Evolutionary conservation across 108 stramenopile species (phyloP).

Genomic region (Cyclotella choctawhatcheeana): DNA sequence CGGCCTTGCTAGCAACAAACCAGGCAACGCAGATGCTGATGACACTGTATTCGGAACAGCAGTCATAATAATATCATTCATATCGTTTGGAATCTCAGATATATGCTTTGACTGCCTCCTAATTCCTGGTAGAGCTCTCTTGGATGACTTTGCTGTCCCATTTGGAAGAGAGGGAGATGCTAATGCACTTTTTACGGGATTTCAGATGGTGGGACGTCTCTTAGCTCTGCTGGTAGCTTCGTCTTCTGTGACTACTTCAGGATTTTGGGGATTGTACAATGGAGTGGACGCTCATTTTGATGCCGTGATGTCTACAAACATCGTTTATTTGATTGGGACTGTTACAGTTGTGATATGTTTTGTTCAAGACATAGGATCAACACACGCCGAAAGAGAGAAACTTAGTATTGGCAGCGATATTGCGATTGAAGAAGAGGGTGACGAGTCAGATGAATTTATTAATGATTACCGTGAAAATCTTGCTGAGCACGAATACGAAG

Average conservation of each 20-base stretch:
- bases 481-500: background rate
- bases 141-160: conserved; percentile 25
- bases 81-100: conserved; percentile 19
- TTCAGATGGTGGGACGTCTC: conserved; percentile 18
- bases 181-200: conserved; percentile 26
- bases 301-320: background rate
- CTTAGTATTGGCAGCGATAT: background rate
- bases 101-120: conserved; percentile 30
- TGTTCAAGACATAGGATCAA: conserved; percentile 12
- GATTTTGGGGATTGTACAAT: conserved; percentile 11
- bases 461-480: background rate
- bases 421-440: background rate
- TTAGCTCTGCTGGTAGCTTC: conserved; percentile 16
- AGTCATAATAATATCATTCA: background rate
- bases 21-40: background rate
- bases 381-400: background rate
- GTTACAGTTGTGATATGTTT: background rate
- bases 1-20: background rate
- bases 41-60: background rate
- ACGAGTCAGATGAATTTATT: background rate
- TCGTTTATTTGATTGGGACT: conserved; percentile 1
- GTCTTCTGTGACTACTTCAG: conserved; percentile 7
- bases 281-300: conserved; percentile 21
- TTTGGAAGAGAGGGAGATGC: background rate
- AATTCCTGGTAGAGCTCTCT: conserved; percentile 22